phyloP scores from a whole-genome alignment of 768 basidiomycete species.

The Panaeolus cyanescens region DNA sequence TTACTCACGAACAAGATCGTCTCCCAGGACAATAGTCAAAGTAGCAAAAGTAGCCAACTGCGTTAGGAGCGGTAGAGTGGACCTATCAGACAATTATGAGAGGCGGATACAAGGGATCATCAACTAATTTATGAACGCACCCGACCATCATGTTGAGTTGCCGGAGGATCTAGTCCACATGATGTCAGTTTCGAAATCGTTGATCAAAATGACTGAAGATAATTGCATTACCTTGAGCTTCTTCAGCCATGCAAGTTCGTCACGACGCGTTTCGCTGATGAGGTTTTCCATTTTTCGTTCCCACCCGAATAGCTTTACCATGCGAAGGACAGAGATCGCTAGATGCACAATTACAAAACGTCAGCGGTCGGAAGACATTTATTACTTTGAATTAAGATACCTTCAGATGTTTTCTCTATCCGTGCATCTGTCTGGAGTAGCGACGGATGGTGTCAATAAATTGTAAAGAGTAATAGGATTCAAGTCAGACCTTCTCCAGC shows the following conservation, averaged over 20 bases:
- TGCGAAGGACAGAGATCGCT: slow-evolving; percentile 60
- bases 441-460: not conserved
- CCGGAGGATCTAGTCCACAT: slow-evolving; percentile 6
- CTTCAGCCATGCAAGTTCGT: slow-evolving; percentile 59
- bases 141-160: slow-evolving; percentile 6
- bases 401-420: slow-evolving; percentile 62
- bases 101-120: not conserved
- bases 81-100: not conserved
- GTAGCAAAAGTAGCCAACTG: slow-evolving; percentile 1
- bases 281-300: slow-evolving; percentile 55
- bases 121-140: slow-evolving; percentile 13
- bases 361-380: not conserved
- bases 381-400: slow-evolving; percentile 32
- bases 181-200: slow-evolving; percentile 30
- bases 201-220: slow-evolving; percentile 16
- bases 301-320: slow-evolving; percentile 76
- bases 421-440: slow-evolving; percentile 46
- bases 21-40: slow-evolving; percentile 22
- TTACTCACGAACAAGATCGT: slow-evolving; percentile 27
- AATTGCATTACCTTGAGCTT: slow-evolving; percentile 49
- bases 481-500: slow-evolving; percentile 44
- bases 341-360: slow-evolving; percentile 17
- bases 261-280: slow-evolving; percentile 59
- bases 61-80: slow-evolving; percentile 5
- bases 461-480: slow-evolving; percentile 13